phyloP scores from a whole-genome alignment of 306 rosid species.

The Neltuma alba region DNA sequence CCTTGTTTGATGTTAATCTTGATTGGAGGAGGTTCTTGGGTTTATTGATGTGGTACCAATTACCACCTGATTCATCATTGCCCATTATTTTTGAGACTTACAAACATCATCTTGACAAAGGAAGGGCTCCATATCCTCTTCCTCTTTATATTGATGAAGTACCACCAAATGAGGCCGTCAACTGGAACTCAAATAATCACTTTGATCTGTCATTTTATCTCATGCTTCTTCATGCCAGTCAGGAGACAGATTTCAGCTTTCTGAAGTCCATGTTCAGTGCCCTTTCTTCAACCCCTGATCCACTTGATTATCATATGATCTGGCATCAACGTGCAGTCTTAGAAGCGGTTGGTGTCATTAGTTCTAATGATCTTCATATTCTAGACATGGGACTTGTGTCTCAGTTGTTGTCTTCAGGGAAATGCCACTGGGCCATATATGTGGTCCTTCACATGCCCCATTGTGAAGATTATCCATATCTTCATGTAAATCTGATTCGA shows the following conservation, averaged over 20 bases:
- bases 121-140: constrained; percentile 86
- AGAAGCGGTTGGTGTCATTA: constrained; percentile 89
- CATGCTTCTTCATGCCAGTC: constrained; percentile 90
- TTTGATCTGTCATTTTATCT: constrained; percentile 90
- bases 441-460: constrained; percentile 89
- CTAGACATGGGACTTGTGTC: constrained; percentile 89
- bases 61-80: constrained; percentile 75
- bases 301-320: constrained; percentile 95
- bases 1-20: constrained; percentile 60
- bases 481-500: constrained; percentile 79
- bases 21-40: constrained; percentile 99
- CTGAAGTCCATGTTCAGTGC: constrained; percentile 88
- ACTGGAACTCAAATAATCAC: constrained; percentile 48
- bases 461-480: constrained; percentile 78
- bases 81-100: constrained; percentile 71
- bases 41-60: constrained; percentile 82
- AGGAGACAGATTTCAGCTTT: constrained; percentile 56
- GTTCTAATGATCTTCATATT: constrained; percentile 82
- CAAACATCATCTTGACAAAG: constrained; percentile 70
- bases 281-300: constrained; percentile 87
- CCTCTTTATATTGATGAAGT: constrained; percentile 86
- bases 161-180: constrained; percentile 51
- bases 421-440: constrained; percentile 98
- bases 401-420: constrained; percentile 79
- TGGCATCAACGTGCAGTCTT: constrained; percentile 92